Evolutionary conservation across 1,284 basidiomycete species (phyloP).

Genomic region (Meripilus lineatus): DNA sequence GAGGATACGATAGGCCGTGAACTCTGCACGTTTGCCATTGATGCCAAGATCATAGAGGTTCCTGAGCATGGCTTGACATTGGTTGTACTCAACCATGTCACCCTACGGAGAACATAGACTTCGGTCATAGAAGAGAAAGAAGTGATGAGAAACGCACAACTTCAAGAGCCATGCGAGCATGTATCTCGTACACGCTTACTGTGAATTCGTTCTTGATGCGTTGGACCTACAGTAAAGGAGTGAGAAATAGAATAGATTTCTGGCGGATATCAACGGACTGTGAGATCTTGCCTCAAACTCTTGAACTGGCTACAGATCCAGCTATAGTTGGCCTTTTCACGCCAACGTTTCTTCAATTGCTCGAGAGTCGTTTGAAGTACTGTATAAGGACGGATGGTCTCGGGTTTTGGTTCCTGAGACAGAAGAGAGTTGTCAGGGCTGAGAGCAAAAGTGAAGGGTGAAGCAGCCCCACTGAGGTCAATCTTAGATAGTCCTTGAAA

Average conservation of each 20-base stretch:
- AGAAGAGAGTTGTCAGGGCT: conserved; percentile 9
- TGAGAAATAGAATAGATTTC: conserved; percentile 13
- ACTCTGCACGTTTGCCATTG: conserved; percentile 89
- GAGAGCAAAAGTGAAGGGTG: neutral
- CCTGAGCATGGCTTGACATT: conserved; percentile 91
- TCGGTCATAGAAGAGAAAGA: conserved; percentile 2
- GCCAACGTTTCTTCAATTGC: conserved; percentile 89
- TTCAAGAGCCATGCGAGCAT: conserved; percentile 95
- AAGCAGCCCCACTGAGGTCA: conserved; percentile 74
- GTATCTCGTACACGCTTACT: conserved; percentile 96
- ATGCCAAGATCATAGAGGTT: conserved; percentile 92
- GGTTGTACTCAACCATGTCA: conserved; percentile 99
- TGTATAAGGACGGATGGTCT: conserved; percentile 86
- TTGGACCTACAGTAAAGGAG: conserved; percentile 72
- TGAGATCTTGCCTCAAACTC: conserved; percentile 94
- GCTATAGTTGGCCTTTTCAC: conserved; percentile 77
- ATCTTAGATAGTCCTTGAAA: conserved; percentile 94
- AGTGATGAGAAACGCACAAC: conserved; percentile 51
- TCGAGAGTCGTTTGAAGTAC: conserved; percentile 83
- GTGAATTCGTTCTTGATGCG: conserved; percentile 99
- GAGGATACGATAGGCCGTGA: conserved; percentile 95
- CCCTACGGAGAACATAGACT: conserved; percentile 47
- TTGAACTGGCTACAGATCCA: conserved; percentile 99
- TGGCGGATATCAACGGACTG: conserved; percentile 55
- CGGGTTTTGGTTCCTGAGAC: conserved; percentile 88